These are phyloP conservation scores for Ephemerocybe angulata DNA, from an alignment of 768 basidiomycete species.

Conservation along the genomic window DNA sequence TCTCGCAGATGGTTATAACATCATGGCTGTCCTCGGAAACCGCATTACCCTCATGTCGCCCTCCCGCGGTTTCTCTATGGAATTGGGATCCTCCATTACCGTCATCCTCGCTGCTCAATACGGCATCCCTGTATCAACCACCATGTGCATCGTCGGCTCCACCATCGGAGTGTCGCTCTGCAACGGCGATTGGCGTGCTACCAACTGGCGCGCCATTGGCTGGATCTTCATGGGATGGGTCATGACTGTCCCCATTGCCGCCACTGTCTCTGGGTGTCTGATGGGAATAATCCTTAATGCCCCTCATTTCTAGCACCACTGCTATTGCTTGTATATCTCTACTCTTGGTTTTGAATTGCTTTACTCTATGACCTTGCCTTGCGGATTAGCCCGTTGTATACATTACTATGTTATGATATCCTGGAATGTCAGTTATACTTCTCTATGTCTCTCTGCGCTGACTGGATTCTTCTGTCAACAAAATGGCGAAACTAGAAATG, in stretches of 20 bases:
- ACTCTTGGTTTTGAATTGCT: too few species aligned
- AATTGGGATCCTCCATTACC: conserved; percentile 25
- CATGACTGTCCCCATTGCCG: conserved; percentile 24
- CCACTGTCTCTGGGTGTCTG: conserved; percentile 14
- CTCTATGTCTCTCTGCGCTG: too few species aligned
- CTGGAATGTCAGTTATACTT: too few species aligned
- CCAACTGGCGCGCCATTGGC: conserved; percentile 25
- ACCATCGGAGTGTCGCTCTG: conserved; percentile 26
- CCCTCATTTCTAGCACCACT: conserved; percentile 17
- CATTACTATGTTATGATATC: too few species aligned
- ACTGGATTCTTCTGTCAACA: too few species aligned
- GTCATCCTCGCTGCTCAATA: conserved; percentile 29
- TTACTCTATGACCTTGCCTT: too few species aligned
- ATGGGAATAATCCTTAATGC: conserved; percentile 27
- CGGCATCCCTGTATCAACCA: conserved; percentile 25
- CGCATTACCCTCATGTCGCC: conserved; percentile 28
- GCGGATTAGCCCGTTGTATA: too few species aligned
- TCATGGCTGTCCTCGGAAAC: conserved; percentile 28
- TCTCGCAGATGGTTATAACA: conserved; percentile 24
- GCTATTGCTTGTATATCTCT: too few species aligned
- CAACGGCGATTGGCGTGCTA: conserved; percentile 23
- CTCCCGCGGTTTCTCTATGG: conserved; percentile 27
- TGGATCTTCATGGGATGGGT: conserved; percentile 28
- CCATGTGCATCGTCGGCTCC: conserved; percentile 27
- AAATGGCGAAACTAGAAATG: too few species aligned